Conservation (phyloP, 2,329 filamentous ascomycete genomes). For the Lachnellula willkommii region DNA sequence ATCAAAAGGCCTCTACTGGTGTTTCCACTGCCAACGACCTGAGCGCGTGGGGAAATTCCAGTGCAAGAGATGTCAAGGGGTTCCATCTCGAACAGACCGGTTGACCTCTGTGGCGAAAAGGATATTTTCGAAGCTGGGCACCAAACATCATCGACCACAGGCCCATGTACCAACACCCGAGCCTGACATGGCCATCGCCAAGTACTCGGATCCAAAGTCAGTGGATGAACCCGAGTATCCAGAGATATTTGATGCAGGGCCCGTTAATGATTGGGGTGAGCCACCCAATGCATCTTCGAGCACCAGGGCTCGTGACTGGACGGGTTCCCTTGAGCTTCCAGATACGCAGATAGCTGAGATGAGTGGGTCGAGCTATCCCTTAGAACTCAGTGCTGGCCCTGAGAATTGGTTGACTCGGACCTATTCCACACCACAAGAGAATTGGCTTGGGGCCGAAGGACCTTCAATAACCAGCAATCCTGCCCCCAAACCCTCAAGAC, state of each 20-base stretch:
- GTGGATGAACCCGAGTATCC: conserved; percentile 4
- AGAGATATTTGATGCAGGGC: conserved; percentile 7
- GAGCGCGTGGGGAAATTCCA: conserved; percentile 24
- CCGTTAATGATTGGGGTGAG: conserved; percentile 8
- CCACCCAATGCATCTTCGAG: conserved; percentile 4
- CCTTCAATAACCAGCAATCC: conserved; percentile 2
- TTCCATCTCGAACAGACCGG: conserved; percentile 20
- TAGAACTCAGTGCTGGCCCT: conserved; percentile 16
- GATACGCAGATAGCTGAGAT: conserved; percentile 25
- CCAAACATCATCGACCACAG: conserved; percentile 15
- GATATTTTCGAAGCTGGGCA: conserved; percentile 26
- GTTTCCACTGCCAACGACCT: conserved; percentile 25
- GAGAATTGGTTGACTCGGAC: conserved; percentile 17
- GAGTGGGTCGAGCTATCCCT: conserved; percentile 18
- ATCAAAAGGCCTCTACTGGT: conserved; percentile 26
- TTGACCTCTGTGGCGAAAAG: conserved; percentile 26
- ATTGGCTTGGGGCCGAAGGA: conserved; percentile 10
- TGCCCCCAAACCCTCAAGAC: background rate
- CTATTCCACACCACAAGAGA: conserved; percentile 15
- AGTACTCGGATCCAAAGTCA: conserved; percentile 6
- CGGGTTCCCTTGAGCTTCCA: conserved; percentile 20
- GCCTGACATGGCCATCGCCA: conserved; percentile 10
- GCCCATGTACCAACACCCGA: conserved; percentile 2
- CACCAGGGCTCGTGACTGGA: conserved; percentile 8
- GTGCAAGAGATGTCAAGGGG: conserved; percentile 23